A percentile compares a stretch with the other conserved stretches of the same genome.
Conservation (phyloP, 495 filamentous ascomycete genomes). For the Tuber melanosporum region DNA sequence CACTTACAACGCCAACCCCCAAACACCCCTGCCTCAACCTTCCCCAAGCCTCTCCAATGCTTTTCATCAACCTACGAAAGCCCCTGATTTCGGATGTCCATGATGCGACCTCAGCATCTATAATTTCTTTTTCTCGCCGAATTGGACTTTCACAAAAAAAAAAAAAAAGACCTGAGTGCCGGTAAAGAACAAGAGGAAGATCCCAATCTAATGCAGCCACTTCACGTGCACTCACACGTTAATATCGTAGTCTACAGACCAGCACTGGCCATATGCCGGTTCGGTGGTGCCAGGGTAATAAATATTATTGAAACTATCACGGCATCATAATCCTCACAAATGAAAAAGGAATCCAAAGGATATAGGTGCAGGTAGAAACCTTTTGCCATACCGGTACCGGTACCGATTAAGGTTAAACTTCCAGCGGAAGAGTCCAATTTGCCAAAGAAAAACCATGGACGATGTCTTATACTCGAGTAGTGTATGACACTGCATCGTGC, state of each 20-base stretch:
- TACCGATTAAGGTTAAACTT: neutral
- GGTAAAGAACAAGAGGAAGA: neutral
- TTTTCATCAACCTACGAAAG: neutral
- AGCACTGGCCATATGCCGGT: neutral
- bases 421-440: neutral
- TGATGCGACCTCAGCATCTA: neutral
- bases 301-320: too few species aligned
- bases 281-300: too few species aligned
- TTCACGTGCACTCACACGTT: neutral
- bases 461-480: neutral
- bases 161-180: neutral
- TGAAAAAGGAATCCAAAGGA: neutral
- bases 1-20: neutral
- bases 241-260: neutral
- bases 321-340: neutral
- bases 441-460: neutral
- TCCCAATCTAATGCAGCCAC: neutral
- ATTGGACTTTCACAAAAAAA: neutral
- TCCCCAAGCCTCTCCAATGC: neutral
- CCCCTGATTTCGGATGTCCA: neutral
- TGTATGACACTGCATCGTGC: neutral
- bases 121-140: neutral
- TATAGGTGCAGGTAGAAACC: neutral
- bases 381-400: neutral
- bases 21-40: neutral